Evolutionary conservation across 2,329 filamentous ascomycete species (phyloP).

Genomic region (Coniochaeta sp.): DNA sequence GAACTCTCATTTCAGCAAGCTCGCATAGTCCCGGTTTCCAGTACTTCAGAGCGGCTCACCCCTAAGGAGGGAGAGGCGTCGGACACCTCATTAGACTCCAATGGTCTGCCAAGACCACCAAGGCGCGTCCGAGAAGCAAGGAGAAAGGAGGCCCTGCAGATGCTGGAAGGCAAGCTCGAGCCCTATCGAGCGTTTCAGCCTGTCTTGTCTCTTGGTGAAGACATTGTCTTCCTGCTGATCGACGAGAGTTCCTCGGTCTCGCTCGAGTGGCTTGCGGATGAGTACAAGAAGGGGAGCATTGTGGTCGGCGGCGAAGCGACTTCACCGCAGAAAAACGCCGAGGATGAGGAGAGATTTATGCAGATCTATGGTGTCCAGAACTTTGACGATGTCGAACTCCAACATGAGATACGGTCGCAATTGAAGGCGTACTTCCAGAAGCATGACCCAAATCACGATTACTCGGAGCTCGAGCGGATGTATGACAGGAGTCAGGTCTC

Average conservation of each 20-base stretch:
- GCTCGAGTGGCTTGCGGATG: not conserved
- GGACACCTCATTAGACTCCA: not conserved
- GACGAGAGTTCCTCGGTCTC: not conserved
- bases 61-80: not conserved
- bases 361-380: not conserved
- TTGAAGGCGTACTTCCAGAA: not conserved
- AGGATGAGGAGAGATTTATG: not conserved
- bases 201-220: not conserved
- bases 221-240: not conserved
- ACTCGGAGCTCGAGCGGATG: slow-evolving; percentile 24
- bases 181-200: not conserved
- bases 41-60: not conserved
- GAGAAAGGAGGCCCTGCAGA: not conserved
- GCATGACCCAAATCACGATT: slow-evolving; percentile 3
- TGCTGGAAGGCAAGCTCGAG: not conserved
- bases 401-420: not conserved
- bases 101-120: not conserved
- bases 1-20: not conserved
- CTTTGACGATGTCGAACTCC: not conserved
- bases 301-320: not conserved
- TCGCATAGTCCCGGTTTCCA: not conserved
- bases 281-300: not conserved
- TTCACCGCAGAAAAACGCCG: not conserved
- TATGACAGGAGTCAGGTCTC: slow-evolving; percentile 34
- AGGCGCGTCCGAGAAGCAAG: not conserved